These are phyloP conservation scores for Argentina anserina DNA, from an alignment of 306 rosid genomes.

Conservation along the genomic window DNA sequence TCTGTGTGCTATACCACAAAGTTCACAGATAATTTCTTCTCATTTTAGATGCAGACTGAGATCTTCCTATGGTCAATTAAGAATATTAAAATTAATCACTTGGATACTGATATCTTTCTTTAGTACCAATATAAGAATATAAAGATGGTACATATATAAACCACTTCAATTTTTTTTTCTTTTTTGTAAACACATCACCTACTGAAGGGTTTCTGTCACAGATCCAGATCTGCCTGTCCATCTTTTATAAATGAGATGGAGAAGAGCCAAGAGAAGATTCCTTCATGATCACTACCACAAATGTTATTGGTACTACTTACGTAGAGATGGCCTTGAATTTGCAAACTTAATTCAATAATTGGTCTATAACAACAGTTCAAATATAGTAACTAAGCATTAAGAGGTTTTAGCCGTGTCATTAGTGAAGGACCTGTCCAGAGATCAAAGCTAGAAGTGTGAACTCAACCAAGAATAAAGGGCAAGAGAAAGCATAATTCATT, in stretches of 20 bases:
- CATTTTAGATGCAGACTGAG: neutral
- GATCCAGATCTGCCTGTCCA: constrained; percentile 1
- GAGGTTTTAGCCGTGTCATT: neutral
- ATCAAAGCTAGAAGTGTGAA: neutral
- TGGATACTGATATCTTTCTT: neutral
- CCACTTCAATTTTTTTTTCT: neutral
- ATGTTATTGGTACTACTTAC: neutral
- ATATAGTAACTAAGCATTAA: neutral
- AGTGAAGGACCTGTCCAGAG: neutral
- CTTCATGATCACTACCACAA: neutral
- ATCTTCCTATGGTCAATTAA: neutral
- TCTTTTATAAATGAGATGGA: neutral
- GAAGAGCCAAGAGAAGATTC: neutral
- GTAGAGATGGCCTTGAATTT: neutral
- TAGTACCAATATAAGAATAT: neutral
- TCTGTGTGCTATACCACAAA: neutral
- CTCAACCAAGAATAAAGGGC: neutral
- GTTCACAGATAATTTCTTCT: neutral
- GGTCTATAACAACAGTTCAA: neutral
- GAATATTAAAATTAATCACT: too few species aligned
- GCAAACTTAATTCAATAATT: neutral
- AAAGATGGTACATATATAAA: neutral
- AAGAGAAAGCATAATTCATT: neutral
- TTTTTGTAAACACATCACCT: neutral
- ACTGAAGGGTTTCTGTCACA: neutral